Conservation (phyloP, 306 rosid species). For the Vigna reflexopilosa region DNA sequence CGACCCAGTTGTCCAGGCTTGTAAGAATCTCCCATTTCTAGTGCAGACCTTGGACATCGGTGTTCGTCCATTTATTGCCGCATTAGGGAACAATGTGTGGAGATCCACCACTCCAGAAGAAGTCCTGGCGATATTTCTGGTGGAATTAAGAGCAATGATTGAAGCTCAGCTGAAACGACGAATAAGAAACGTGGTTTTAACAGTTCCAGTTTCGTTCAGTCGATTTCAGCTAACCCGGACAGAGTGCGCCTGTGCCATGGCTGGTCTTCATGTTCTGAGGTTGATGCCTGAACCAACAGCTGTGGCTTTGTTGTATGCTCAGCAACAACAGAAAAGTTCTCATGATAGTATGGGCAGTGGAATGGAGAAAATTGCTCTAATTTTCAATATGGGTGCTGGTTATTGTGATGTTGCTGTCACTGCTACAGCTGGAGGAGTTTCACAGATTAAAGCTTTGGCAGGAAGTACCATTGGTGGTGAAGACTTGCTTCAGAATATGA, state of each 20-base stretch:
- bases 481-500: slow-evolving; percentile 90
- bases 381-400: slow-evolving; percentile 95
- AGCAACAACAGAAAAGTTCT: slow-evolving; percentile 66
- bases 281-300: slow-evolving; percentile 97
- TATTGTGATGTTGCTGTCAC: slow-evolving; percentile 84
- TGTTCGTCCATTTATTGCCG: slow-evolving; percentile 79
- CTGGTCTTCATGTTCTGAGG: slow-evolving; percentile 80
- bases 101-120: slow-evolving; percentile 89
- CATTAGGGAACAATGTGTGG: slow-evolving; percentile 79
- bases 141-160: slow-evolving; percentile 71
- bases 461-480: slow-evolving; percentile 93
- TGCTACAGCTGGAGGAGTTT: slow-evolving; percentile 81
- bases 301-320: slow-evolving; percentile 81
- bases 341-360: slow-evolving; percentile 64
- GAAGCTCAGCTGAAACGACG: slow-evolving; percentile 67
- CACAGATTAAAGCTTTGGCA: slow-evolving; percentile 82
- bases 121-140: slow-evolving; percentile 72
- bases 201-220: slow-evolving; percentile 84
- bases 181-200: slow-evolving; percentile 74
- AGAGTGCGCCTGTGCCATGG: slow-evolving; percentile 90
- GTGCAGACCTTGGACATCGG: slow-evolving; percentile 90
- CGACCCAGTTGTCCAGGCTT: slow-evolving; percentile 76
- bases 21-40: slow-evolving; percentile 83
- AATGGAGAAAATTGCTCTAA: slow-evolving; percentile 76
- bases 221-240: slow-evolving; percentile 82